These are phyloP conservation scores for Trypanosoma mega DNA, from an alignment of 208 protist genomes.

Conservation along the genomic window DNA sequence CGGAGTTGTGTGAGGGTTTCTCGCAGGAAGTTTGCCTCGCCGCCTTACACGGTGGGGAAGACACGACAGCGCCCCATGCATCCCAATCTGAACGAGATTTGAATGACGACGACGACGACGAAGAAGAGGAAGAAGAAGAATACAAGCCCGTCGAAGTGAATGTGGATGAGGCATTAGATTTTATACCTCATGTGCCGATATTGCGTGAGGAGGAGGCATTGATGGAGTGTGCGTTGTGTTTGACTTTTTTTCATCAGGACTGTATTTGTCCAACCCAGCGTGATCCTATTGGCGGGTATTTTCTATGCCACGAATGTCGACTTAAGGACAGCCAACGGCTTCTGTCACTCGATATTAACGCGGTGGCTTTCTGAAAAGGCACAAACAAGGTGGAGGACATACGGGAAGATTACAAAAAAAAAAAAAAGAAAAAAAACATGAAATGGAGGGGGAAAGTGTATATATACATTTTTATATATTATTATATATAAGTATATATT, in stretches of 20 bases:
- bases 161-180: constrained; percentile 27
- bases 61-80: no score
- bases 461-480: constrained; percentile 6
- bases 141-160: background rate
- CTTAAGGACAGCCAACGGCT: constrained; percentile 20
- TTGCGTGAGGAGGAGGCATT: constrained; percentile 68
- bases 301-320: constrained; percentile 78
- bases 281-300: constrained; percentile 39
- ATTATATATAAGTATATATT: constrained; percentile 14
- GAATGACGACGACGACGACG: background rate
- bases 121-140: background rate
- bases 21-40: constrained; percentile 23
- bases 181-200: constrained; percentile 30
- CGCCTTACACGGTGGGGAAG: constrained; percentile 15
- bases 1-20: constrained; percentile 5
- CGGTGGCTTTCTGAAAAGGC: no score
- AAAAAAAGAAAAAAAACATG: background rate
- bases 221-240: constrained; percentile 72
- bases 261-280: constrained; percentile 73
- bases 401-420: background rate
- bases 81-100: no score
- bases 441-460: background rate
- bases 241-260: constrained; percentile 70
- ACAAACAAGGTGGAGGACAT: background rate
- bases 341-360: background rate